These are phyloP conservation scores for Kodamaea neixiangensis DNA, from an alignment of 805 yeast genomes.

Conservation along the genomic window DNA sequence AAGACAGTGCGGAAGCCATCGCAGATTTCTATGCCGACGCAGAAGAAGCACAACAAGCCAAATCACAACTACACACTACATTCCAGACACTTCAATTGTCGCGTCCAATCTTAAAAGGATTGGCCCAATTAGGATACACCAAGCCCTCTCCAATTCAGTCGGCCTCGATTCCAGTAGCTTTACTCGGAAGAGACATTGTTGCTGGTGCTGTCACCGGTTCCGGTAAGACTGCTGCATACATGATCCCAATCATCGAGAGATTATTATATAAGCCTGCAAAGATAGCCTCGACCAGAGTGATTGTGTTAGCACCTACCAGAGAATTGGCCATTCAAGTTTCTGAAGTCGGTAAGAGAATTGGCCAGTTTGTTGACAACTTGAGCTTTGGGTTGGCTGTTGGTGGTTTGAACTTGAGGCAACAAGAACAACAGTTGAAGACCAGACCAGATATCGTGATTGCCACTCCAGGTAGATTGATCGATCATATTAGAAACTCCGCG, in stretches of 20 bases:
- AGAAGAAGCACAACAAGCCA: constrained; percentile 46
- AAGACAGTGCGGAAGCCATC: constrained; percentile 79
- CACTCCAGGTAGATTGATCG: constrained; percentile 98
- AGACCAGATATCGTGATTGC: constrained; percentile 97
- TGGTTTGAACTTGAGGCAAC: constrained; percentile 92
- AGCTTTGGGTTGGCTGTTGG: constrained; percentile 97
- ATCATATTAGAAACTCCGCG: constrained; percentile 93
- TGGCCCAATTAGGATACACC: constrained; percentile 77
- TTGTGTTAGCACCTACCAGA: constrained; percentile 93
- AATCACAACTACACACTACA: constrained; percentile 53
- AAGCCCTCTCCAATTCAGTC: constrained; percentile 93
- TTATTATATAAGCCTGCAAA: constrained; percentile 84
- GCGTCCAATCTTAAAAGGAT: constrained; percentile 85
- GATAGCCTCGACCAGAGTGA: constrained; percentile 84
- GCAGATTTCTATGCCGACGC: constrained; percentile 75
- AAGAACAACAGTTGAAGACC: constrained; percentile 88
- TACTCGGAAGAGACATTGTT: constrained; percentile 92
- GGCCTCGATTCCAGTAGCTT: constrained; percentile 89
- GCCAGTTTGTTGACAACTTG: constrained; percentile 70
- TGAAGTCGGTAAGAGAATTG: constrained; percentile 88
- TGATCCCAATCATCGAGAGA: constrained; percentile 94
- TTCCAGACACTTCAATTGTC: constrained; percentile 82
- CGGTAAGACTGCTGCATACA: constrained; percentile 98
- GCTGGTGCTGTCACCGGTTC: constrained; percentile 99
- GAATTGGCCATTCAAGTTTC: constrained; percentile 95